Base-by-base conservation (phyloP, 371 early-diverging fungal genomes). In the Nematocida ironsii region DNA sequence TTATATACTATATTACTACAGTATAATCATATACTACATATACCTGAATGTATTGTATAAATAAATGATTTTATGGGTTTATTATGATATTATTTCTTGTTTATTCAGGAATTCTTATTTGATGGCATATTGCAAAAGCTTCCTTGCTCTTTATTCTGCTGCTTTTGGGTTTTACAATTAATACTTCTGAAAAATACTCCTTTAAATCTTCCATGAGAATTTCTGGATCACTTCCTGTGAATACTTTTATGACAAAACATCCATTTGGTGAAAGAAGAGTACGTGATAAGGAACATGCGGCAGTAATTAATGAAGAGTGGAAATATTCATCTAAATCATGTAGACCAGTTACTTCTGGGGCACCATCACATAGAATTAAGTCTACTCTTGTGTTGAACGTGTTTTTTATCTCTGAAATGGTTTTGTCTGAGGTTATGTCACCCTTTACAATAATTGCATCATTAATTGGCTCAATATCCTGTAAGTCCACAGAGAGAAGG, bases 281-380 rank as follows among this genome's bases (percentile, higher is more conserved):
- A 94, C 94, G 25, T 94, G 92, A 90, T 95, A 97, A 0, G 92
- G 90, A 72, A 94, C 94, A 9, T 94, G 94, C 0, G 89, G 90
- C 40, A 91, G 89, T 67, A 94, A 89, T 16, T 13, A 98, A 89
- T 84, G 95, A 94, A 5, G 94, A 93, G 84, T 98, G 98, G 75
- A 96, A 92, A 85, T 94, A 97, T 87, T 96, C 97, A 89, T 98
- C 98, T 90, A 97, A 91, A 84, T 96, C 97, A 84, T 95, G 96
- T 58, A 96, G 89, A 47, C 97, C 97, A 25, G 96, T 96, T 25
- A 96, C 93, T 89, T 98, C 97, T 13, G 97, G 96, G 7, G 98
- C 98, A 64, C 97, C 97, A 71, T 95, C 96, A 87, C 95, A 94
- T 23, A 98, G 91, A 23, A 97, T 94, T 75, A 97, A 87, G 85